Evolutionary conservation across 108 stramenopile genomes (phyloP), one percentile per base, ranked within the genome.

Genomic region (Bacterosira constricta): DNA sequence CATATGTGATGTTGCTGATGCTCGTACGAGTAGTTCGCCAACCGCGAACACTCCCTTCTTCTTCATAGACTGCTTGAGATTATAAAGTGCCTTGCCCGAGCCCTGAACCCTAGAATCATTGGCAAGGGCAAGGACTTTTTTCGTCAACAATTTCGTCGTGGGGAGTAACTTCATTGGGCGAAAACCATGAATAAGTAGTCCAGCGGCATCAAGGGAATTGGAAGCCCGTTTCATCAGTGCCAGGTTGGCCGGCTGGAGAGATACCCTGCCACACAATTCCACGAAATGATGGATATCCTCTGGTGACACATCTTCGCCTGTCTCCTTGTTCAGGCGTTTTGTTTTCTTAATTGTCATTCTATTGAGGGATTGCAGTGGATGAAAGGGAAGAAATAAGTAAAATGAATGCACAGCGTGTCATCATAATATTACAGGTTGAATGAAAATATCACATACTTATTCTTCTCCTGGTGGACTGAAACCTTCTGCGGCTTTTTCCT

Each of bases 41-140:
- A 93, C 63, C 9, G 77, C 90, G 44, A 86, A 56, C 9, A 93
- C 92, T 9, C 73, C 71, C 62, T 93, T 90, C 36, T 79, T 71
- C 35, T 82, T 18, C 92, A 93, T 93, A 25, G 88, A 79, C 23
- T 63, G 61, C 46, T 88, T 77, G 30, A 93, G 63, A 72, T 82
- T 67, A 8, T 68, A 73, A 66, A 90, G 79, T 9, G 90, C 92
- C 17, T 70, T 73, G 18, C 39, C 53, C 17, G 85, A 87, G 39
- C 88, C 89, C 8, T 73, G 35, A 8, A 81, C 81, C 1, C 47
- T 17, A 15, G 26, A 37, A 32, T 93, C 86, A 60, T 91, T 84
- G 11, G 90, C 87, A 38, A 85, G 83, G 27, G 73, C 72, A 27
- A 80, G 83, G 3, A 82, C 37, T 21, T 74, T 69, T 34, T 50